Percentiles rank a stretch among this genome's conserved stretches.
These are phyloP conservation scores for Cladosporium phlei DNA, from an alignment of 2,329 filamentous ascomycete genomes.

Conservation along the genomic window DNA sequence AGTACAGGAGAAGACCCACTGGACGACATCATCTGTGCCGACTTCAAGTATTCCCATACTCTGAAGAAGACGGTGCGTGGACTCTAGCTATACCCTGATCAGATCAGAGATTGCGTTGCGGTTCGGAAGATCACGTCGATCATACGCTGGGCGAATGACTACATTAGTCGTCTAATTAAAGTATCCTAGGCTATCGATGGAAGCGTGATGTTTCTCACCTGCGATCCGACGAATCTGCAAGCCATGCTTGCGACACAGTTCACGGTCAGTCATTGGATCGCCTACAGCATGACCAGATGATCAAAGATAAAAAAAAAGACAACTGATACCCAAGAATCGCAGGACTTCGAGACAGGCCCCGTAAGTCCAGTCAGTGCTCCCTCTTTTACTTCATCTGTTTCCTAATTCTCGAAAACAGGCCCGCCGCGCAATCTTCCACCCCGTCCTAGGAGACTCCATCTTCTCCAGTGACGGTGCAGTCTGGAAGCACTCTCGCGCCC, in stretches of 20 bases:
- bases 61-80: not conserved
- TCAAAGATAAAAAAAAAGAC: not conserved
- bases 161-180: no score
- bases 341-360: slow-evolving; percentile 39
- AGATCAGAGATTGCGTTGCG: not conserved
- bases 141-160: no score
- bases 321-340: not conserved
- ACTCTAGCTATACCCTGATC: not conserved
- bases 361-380: not conserved
- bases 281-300: not conserved
- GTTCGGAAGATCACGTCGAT: not conserved
- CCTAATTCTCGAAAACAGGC: not conserved
- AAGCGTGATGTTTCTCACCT: slow-evolving; percentile 19
- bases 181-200: slow-evolving; percentile 15
- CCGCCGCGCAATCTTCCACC: slow-evolving; percentile 17
- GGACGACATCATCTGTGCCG: slow-evolving; percentile 19
- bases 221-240: slow-evolving; percentile 51
- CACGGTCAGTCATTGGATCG: slow-evolving; percentile 30
- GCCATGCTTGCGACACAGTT: slow-evolving; percentile 50
- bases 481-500: slow-evolving; percentile 28
- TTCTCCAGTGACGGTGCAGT: slow-evolving; percentile 28
- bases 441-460: slow-evolving; percentile 26
- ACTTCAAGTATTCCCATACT: slow-evolving; percentile 10
- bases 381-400: no score
- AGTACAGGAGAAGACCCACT: slow-evolving; percentile 18